Base-by-base conservation (phyloP, 1,139 yeast genomes). In the Zhuliangozyma parablackwelliae region DNA sequence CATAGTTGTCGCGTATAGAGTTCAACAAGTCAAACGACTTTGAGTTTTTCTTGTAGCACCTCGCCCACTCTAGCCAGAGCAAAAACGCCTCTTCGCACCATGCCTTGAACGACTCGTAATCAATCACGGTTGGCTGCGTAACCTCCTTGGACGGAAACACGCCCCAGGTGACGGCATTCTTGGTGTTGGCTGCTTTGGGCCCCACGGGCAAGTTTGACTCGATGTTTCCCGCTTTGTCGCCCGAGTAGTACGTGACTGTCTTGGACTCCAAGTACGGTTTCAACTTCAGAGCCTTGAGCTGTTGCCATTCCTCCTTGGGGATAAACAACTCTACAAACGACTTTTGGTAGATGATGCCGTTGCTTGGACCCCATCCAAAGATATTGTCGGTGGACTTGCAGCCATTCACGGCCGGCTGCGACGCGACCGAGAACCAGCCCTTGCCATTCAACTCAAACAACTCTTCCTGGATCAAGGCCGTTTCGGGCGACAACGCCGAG, bases 321-420 rank as follows among this genome's bases (percentile, higher is more conserved):
- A 89, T 68, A 47, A 90, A 69, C 43, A 90, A 75, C 59, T 90
- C 98, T 38, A 92, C 67, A 59, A 89, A 90, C 47, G 95, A 89
- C 60, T 90, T 90, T 59, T 90, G 97, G 61, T 86, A 90, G 34
- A 92, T 92, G 49, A 80, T 79, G 9, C 97, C 97, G 56, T 85
- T 79, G 34, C 71, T 61, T 30, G 98, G 98, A 23, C 98, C 98
- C 98, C 98, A 92, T 2, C 99, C 99, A 58, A 90, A 84, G 33
- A 90, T 84, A 46, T 80, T 82, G 61, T 92, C 97, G 6, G 78
- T 70, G 9, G 96, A 85, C 31, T 72, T 72, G 32, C 82, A 73
- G 27, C 88, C 85, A 51, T 87, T 86, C 2, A 86, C 78, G 0
- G 97, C 94, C 1, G 99, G 99, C 61, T 92, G 99, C 0, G 97